Evolutionary conservation across 2,329 filamentous ascomycete genomes (phyloP).

Genomic region (Helminthosporium solani): DNA sequence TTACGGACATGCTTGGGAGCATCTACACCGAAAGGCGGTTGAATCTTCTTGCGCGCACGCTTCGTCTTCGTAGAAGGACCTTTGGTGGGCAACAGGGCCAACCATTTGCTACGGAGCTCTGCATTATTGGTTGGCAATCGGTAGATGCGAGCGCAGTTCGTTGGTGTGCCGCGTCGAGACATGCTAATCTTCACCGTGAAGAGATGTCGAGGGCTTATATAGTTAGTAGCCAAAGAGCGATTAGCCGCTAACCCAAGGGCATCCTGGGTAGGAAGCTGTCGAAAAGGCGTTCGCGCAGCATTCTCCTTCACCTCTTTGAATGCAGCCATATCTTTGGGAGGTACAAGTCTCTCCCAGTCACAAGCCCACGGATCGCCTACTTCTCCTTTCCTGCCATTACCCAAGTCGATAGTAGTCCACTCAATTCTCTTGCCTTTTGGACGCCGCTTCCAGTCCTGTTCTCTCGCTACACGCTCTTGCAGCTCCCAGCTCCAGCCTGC

Average conservation of each 20-base stretch:
- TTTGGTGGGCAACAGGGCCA: slow-evolving; percentile 55
- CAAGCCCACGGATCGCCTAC: slow-evolving; percentile 79
- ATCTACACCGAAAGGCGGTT: slow-evolving; percentile 4
- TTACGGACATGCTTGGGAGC: slow-evolving; percentile 19
- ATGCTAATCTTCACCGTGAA: slow-evolving; percentile 68
- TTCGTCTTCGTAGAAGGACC: slow-evolving; percentile 1
- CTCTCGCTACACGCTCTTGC: slow-evolving; percentile 60
- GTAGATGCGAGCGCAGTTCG: slow-evolving; percentile 78
- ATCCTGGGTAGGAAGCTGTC: slow-evolving; percentile 21
- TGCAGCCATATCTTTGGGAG: slow-evolving; percentile 1
- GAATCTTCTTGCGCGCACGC: not conserved
- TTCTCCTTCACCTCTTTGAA: slow-evolving; percentile 7
- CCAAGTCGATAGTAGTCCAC: slow-evolving; percentile 74
- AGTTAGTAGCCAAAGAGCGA: not conserved
- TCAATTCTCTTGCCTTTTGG: slow-evolving; percentile 80
- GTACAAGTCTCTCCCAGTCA: slow-evolving; percentile 74
- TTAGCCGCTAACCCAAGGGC: slow-evolving; percentile 30
- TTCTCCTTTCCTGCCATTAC: slow-evolving; percentile 74
- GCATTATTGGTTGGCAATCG: slow-evolving; percentile 64
- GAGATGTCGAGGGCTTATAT: slow-evolving; percentile 30
- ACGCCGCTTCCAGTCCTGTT: slow-evolving; percentile 68
- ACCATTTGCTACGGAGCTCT: slow-evolving; percentile 69
- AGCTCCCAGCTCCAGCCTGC: slow-evolving; percentile 79
- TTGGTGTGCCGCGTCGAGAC: slow-evolving; percentile 68
- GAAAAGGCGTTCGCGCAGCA: slow-evolving; percentile 21